phyloP scores from a whole-genome alignment of 371 early-diverging fungal genomes.

The Thermomucor indicae-seudaticae region DNA sequence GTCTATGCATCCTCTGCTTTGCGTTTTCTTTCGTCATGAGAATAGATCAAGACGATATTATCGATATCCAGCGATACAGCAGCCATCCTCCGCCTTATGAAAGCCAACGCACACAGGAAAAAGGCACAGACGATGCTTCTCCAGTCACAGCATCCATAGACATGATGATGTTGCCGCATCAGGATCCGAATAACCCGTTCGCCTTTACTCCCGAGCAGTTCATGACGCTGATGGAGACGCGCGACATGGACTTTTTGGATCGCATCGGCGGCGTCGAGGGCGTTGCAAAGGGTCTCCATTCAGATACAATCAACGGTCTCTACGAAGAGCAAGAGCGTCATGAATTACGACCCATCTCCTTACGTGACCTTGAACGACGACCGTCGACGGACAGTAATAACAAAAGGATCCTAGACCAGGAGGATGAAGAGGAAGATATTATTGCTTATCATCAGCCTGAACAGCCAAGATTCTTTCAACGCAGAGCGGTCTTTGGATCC shows the following conservation, averaged over 20 bases:
- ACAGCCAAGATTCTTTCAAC: conserved; percentile 22
- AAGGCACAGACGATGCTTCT: too few species aligned
- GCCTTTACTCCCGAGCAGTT: conserved; percentile 44
- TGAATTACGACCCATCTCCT: conserved; percentile 1
- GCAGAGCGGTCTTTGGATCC: conserved; percentile 52
- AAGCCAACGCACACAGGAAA: neutral
- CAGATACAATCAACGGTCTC: conserved; percentile 37
- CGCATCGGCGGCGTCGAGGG: conserved; percentile 45
- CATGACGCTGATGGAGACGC: conserved; percentile 43
- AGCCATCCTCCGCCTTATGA: conserved; percentile 2
- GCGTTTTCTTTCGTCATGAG: too few species aligned
- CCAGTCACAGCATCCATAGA: conserved; percentile 7
- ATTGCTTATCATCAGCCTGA: neutral
- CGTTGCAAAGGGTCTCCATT: conserved; percentile 51
- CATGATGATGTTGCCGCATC: conserved; percentile 16
- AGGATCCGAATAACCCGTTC: conserved; percentile 48
- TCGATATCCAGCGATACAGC: conserved; percentile 1
- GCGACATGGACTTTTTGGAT: conserved; percentile 36
- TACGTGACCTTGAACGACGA: neutral
- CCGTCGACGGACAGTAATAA: neutral
- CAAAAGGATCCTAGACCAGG: neutral
- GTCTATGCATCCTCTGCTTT: too few species aligned
- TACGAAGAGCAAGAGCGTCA: conserved; percentile 3
- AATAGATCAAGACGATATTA: too few species aligned
- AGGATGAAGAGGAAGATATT: conserved; percentile 5